Conservation (phyloP, 2,329 filamentous ascomycete genomes). For the Colletotrichum sp. region DNA sequence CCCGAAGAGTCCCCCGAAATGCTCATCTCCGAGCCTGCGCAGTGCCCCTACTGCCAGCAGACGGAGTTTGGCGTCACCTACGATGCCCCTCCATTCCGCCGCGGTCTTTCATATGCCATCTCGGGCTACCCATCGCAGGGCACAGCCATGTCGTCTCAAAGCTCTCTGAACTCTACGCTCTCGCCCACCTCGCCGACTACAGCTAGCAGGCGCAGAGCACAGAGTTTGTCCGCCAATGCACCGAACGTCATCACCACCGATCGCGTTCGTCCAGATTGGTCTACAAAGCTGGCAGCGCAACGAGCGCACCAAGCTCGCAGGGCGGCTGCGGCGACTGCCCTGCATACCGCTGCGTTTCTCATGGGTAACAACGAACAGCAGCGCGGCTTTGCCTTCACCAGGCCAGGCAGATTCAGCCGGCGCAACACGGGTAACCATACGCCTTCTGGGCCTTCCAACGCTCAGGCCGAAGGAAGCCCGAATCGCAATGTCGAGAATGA, state of each 20-base stretch:
- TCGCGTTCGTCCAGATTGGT: constrained; percentile 91
- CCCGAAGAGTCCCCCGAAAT: constrained; percentile 62
- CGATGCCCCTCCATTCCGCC: constrained; percentile 84
- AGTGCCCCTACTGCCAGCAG: constrained; percentile 94
- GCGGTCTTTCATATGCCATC: constrained; percentile 76
- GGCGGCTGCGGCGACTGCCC: constrained; percentile 89
- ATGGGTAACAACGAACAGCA: constrained; percentile 70
- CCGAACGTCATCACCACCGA: constrained; percentile 92
- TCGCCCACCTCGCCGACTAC: constrained; percentile 43
- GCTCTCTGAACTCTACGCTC: constrained; percentile 71
- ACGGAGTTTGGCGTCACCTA: constrained; percentile 98
- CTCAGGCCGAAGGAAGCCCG: constrained; percentile 34
- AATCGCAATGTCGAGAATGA: constrained; percentile 28
- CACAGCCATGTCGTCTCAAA: constrained; percentile 86
- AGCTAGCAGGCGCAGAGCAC: constrained; percentile 49
- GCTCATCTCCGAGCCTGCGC: constrained; percentile 88
- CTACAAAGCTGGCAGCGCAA: constrained; percentile 84
- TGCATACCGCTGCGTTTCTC: constrained; percentile 94
- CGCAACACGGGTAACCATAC: constrained; percentile 51
- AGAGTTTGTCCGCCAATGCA: constrained; percentile 79
- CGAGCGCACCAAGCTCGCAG: constrained; percentile 84
- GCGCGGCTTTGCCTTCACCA: constrained; percentile 48
- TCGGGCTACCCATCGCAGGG: constrained; percentile 57
- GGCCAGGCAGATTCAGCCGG: constrained; percentile 60
- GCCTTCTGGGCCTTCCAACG: constrained; percentile 25